phyloP scores from a whole-genome alignment of 306 rosid genomes.

The Hippophae gyantsensis region DNA sequence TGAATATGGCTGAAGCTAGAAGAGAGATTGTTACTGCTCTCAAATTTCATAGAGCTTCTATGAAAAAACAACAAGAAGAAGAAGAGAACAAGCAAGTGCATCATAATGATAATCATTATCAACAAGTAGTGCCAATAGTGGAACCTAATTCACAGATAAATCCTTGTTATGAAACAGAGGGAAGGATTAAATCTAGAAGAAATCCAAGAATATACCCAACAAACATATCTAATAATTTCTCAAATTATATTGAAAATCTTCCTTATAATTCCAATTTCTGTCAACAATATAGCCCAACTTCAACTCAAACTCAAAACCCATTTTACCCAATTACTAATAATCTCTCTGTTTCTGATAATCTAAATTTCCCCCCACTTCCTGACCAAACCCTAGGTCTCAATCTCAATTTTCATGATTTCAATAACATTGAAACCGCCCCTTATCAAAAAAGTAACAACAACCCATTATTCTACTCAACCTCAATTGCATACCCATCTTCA shows the following conservation, averaged over 20 bases:
- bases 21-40: slow-evolving; percentile 87
- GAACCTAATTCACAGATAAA: slow-evolving; percentile 11
- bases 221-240: background rate
- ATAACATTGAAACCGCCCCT: slow-evolving; percentile 36
- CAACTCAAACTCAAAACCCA: slow-evolving; percentile 33
- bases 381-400: slow-evolving; percentile 68
- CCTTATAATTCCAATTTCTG: slow-evolving; percentile 25
- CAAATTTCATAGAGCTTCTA: slow-evolving; percentile 77
- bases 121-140: slow-evolving; percentile 14
- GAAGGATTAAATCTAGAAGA: slow-evolving; percentile 40
- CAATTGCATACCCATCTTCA: slow-evolving; percentile 36
- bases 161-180: slow-evolving; percentile 33
- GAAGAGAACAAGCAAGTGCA: background rate
- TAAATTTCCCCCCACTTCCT: slow-evolving; percentile 47
- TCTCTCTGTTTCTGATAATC: slow-evolving; percentile 34
- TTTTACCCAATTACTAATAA: slow-evolving; percentile 23
- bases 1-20: slow-evolving; percentile 91
- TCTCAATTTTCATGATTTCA: slow-evolving; percentile 68
- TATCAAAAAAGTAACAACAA: slow-evolving; percentile 27
- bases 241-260: slow-evolving; percentile 3
- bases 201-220: slow-evolving; percentile 48
- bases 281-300: slow-evolving; percentile 11
- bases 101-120: slow-evolving; percentile 6
- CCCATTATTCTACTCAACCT: slow-evolving; percentile 24
- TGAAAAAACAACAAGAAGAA: slow-evolving; percentile 54